Conservation (phyloP, 2,329 filamentous ascomycete genomes). For the Sporothrix protearum region DNA sequence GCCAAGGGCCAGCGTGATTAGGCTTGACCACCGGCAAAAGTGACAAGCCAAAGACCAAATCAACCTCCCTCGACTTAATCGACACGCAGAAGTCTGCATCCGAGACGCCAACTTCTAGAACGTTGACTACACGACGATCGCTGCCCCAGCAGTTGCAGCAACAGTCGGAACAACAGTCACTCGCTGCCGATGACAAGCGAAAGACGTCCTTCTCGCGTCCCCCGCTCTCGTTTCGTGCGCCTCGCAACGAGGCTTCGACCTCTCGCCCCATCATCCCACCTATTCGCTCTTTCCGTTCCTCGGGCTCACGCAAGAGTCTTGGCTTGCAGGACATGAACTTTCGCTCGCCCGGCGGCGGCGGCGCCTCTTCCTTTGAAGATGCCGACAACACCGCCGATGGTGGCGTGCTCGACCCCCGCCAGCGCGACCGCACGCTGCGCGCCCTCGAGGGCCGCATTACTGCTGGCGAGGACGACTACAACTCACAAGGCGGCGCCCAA, state of each 20-base stretch:
- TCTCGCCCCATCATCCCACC: constrained; percentile 45
- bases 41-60: neutral
- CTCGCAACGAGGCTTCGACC: constrained; percentile 34
- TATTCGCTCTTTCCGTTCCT: constrained; percentile 55
- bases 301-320: constrained; percentile 54
- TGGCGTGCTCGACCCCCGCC: constrained; percentile 37
- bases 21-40: neutral
- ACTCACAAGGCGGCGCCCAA: constrained; percentile 35
- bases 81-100: constrained; percentile 17
- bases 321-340: constrained; percentile 49
- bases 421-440: constrained; percentile 50
- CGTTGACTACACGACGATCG: neutral
- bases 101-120: neutral
- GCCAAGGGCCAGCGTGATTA: constrained; percentile 41
- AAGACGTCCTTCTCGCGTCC: constrained; percentile 41
- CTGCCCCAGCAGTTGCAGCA: neutral
- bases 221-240: constrained; percentile 50
- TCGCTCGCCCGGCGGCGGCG: constrained; percentile 39
- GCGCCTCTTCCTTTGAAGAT: constrained; percentile 38
- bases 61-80: constrained; percentile 46
- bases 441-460: constrained; percentile 47
- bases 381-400: constrained; percentile 36
- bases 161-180: neutral
- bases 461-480: constrained; percentile 36
- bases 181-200: constrained; percentile 47